A percentile compares a stretch with the other conserved stretches of the same genome.
Conservation (phyloP, 176 grass and related monocot species). For the Ensete glaucum region DNA sequence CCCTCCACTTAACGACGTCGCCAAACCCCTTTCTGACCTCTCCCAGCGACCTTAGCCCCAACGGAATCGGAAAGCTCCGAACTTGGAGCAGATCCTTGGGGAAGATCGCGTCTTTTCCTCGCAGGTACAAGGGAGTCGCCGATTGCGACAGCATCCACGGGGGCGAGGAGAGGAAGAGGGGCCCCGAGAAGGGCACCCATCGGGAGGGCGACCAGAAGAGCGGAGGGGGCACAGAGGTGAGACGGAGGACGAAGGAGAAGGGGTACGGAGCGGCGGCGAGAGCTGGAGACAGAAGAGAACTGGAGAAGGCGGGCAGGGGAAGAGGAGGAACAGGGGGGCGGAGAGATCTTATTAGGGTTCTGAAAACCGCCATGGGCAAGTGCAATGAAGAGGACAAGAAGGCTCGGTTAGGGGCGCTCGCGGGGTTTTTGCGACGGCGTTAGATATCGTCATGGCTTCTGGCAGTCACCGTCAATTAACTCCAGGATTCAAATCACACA, state of each 20-base stretch:
- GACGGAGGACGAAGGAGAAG: constrained; percentile 12
- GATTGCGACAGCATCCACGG: constrained; percentile 70
- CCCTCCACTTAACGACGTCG: constrained; percentile 2
- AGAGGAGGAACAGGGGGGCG: constrained; percentile 4
- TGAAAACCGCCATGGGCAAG: constrained; percentile 46
- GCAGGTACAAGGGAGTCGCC: constrained; percentile 49
- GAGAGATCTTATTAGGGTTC: constrained; percentile 25
- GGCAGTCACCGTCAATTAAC: no score
- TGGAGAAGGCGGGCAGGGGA: not conserved
- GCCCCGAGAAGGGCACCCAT: constrained; percentile 19
- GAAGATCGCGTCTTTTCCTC: constrained; percentile 33
- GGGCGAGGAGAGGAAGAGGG: constrained; percentile 52
- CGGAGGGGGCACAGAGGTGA: constrained; percentile 1
- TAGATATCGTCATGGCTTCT: no score
- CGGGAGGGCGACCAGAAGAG: constrained; percentile 4
- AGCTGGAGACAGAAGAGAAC: constrained; percentile 20
- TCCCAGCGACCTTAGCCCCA: not conserved
- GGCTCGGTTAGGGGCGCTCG: not conserved
- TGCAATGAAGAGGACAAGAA: not conserved
- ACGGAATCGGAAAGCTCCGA: constrained; percentile 27
- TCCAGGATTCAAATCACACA: no score
- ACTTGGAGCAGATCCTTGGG: constrained; percentile 37
- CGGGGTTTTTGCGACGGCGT: no score
- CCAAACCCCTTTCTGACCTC: not conserved
- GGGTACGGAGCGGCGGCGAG: not conserved